Conservation (phyloP, 768 basidiomycete species). For the Tulasnella sp. region DNA sequence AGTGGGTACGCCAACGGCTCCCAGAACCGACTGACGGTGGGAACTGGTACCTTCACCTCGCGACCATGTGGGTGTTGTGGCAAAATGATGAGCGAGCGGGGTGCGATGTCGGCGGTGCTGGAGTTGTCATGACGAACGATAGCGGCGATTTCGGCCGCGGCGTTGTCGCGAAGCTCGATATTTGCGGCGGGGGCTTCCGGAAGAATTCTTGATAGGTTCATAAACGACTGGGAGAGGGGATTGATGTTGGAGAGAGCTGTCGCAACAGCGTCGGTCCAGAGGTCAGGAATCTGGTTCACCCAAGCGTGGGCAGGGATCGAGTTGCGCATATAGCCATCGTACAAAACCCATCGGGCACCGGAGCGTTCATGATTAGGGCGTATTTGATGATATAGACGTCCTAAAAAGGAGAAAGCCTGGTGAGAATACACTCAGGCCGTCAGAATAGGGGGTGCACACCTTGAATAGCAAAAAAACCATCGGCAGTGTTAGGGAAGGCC, state of each 20-base stretch:
- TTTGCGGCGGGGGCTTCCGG: constrained; percentile 20
- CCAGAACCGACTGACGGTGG: constrained; percentile 31
- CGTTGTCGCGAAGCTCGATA: not conserved
- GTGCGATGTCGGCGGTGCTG: not conserved
- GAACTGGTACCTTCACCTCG: constrained; percentile 21
- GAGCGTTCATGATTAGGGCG: constrained; percentile 28
- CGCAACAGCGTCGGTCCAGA: constrained; percentile 21
- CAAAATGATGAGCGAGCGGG: not conserved
- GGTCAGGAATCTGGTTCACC: constrained; percentile 11
- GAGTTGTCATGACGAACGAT: not conserved
- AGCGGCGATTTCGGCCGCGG: not conserved
- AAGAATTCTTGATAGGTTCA: constrained; percentile 12
- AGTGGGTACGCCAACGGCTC: constrained; percentile 36
- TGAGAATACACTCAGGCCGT: too few species aligned
- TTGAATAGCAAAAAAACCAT: constrained; percentile 28
- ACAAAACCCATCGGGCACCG: constrained; percentile 32
- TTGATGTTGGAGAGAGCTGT: constrained; percentile 19
- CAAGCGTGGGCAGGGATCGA: constrained; percentile 1
- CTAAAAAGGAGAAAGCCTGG: not conserved
- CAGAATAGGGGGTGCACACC: constrained; percentile 19
- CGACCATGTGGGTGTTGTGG: not conserved
- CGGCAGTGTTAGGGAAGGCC: constrained; percentile 25
- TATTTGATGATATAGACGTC: constrained; percentile 31
- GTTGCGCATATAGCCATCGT: constrained; percentile 28
- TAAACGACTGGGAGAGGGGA: constrained; percentile 22